Conservation (phyloP, 768 basidiomycete genomes). For the Suillus occidentalis region DNA sequence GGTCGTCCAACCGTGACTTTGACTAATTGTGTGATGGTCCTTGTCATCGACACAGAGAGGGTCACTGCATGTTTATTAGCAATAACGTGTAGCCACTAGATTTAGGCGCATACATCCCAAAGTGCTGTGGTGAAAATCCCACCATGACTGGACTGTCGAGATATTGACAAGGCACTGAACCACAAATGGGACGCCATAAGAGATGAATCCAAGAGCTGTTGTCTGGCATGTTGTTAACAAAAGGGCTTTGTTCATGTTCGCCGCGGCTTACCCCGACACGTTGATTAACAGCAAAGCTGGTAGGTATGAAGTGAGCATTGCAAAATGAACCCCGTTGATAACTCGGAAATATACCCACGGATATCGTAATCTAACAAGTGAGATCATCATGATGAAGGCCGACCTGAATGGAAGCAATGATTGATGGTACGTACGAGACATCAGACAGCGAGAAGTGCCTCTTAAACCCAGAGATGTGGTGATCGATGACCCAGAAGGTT, state of each 20-base stretch:
- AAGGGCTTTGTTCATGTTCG: background rate
- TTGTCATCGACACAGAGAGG: conserved; percentile 71
- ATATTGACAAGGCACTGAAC: conserved; percentile 68
- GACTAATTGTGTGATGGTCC: conserved; percentile 75
- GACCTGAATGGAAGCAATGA: background rate
- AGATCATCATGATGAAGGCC: conserved; percentile 18
- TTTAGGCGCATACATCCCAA: conserved; percentile 25
- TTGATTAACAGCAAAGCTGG: conserved; percentile 66
- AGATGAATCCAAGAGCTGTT: conserved; percentile 47
- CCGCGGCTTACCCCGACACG: conserved; percentile 51
- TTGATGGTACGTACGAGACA: conserved; percentile 53
- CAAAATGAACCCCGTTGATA: background rate
- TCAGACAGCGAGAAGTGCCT: conserved; percentile 79
- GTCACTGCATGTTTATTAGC: conserved; percentile 45
- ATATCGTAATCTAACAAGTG: conserved; percentile 30
- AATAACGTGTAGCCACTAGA: background rate
- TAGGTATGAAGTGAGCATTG: background rate
- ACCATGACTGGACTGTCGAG: conserved; percentile 74
- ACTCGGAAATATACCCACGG: conserved; percentile 38
- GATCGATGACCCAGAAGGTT: conserved; percentile 55
- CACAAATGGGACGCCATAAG: conserved; percentile 55
- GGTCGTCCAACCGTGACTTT: conserved; percentile 90
- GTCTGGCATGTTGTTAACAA: conserved; percentile 13
- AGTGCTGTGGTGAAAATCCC: conserved; percentile 82
- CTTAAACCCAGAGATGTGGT: conserved; percentile 61